Conservation (phyloP, 1,139 yeast genomes). For the Hanseniaspora sp. region DNA sequence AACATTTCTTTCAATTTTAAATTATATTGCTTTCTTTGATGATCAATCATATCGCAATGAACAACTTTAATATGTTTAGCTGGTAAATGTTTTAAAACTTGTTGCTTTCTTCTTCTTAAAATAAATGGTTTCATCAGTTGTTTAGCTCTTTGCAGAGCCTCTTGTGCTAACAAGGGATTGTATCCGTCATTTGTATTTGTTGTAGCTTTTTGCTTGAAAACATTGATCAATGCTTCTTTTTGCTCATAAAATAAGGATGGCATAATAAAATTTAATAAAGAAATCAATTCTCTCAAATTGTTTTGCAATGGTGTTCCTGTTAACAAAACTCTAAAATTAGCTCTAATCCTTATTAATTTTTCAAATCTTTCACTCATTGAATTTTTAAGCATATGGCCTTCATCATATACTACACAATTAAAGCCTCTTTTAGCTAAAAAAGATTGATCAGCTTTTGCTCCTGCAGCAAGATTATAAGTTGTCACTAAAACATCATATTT, state of each 20-base stretch:
- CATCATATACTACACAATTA: constrained; percentile 87
- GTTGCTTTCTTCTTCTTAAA: constrained; percentile 79
- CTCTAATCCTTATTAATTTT: constrained; percentile 72
- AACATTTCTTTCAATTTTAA: constrained; percentile 44
- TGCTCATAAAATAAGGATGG: constrained; percentile 74
- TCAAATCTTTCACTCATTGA: constrained; percentile 76
- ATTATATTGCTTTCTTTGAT: constrained; percentile 53
- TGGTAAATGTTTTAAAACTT: constrained; percentile 82
- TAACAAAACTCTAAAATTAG: constrained; percentile 66
- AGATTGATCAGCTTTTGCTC: constrained; percentile 68
- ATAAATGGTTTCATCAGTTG: constrained; percentile 98
- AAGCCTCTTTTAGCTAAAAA: constrained; percentile 65
- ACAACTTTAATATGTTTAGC: constrained; percentile 54
- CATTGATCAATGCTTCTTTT: constrained; percentile 67
- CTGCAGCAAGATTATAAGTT: constrained; percentile 84
- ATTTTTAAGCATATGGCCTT: constrained; percentile 92
- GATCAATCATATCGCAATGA: constrained; percentile 49
- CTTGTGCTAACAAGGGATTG: constrained; percentile 76
- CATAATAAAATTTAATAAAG: constrained; percentile 77
- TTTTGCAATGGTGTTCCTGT: constrained; percentile 98
- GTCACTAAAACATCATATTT: constrained; percentile 87
- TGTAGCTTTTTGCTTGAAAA: constrained; percentile 74
- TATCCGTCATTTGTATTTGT: constrained; percentile 47
- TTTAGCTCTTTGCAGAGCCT: constrained; percentile 85
- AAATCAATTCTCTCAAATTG: constrained; percentile 77